Evolutionary conservation across 2,329 filamentous ascomycete genomes (phyloP).

Genomic region (Didymella arachidicola): DNA sequence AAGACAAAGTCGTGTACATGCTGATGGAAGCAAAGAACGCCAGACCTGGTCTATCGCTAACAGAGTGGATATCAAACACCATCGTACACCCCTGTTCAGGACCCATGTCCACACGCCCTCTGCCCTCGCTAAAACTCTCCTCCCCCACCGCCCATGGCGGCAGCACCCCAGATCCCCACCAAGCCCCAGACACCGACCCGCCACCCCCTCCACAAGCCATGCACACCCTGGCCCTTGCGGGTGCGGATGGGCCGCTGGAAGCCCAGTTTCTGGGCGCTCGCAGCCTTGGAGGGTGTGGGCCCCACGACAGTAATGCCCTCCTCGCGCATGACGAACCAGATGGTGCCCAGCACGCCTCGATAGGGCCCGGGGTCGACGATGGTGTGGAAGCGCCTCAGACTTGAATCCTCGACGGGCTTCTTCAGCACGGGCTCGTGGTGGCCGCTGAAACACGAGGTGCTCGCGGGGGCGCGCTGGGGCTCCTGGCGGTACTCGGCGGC

Average conservation of each 20-base stretch:
- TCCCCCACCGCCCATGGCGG: constrained; percentile 59
- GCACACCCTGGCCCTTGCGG: constrained; percentile 70
- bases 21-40: neutral
- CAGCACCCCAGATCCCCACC: constrained; percentile 76
- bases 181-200: constrained; percentile 80
- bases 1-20: no score
- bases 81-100: neutral
- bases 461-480: constrained; percentile 8
- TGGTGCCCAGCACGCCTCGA: constrained; percentile 85
- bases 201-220: constrained; percentile 77
- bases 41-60: neutral
- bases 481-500: constrained; percentile 35
- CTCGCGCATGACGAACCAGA: constrained; percentile 84
- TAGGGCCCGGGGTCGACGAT: constrained; percentile 84
- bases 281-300: constrained; percentile 30
- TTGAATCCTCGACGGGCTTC: constrained; percentile 32
- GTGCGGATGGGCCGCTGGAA: constrained; percentile 52
- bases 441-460: neutral
- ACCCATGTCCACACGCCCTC: no score
- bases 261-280: constrained; percentile 39
- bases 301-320: constrained; percentile 68
- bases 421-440: constrained; percentile 11
- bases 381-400: constrained; percentile 63
- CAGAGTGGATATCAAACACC: neutral
- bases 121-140: constrained; percentile 43